Conservation (phyloP, 805 yeast genomes). For the Schwanniomyces vanrijiae region DNA sequence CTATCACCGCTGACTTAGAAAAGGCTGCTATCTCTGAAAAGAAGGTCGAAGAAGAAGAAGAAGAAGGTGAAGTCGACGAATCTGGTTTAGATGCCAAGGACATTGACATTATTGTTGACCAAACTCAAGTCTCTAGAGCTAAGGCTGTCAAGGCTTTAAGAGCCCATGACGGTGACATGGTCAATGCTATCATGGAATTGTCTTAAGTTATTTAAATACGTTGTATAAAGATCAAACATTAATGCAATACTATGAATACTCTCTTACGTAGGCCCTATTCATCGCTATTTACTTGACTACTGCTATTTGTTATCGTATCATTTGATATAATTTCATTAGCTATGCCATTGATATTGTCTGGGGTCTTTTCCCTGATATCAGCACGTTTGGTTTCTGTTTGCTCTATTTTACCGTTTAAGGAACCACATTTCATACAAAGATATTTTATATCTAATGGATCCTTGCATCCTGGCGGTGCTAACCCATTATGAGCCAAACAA, state of each 20-base stretch:
- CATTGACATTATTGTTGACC: slow-evolving; percentile 84
- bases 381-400: background rate
- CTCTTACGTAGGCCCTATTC: background rate
- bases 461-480: slow-evolving; percentile 68
- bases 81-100: slow-evolving; percentile 81
- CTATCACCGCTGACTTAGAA: slow-evolving; percentile 81
- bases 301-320: background rate
- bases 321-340: background rate
- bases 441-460: slow-evolving; percentile 53
- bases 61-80: slow-evolving; percentile 77
- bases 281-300: background rate
- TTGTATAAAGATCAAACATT: background rate
- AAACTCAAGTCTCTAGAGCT: slow-evolving; percentile 83
- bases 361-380: background rate
- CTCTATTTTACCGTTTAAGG: slow-evolving; percentile 28
- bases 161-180: slow-evolving; percentile 89
- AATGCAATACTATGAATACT: background rate
- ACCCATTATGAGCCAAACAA: slow-evolving; percentile 75
- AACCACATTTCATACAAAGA: slow-evolving; percentile 67
- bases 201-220: slow-evolving; percentile 22
- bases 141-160: slow-evolving; percentile 91
- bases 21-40: slow-evolving; percentile 55
- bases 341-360: background rate
- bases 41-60: slow-evolving; percentile 51
- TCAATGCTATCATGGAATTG: slow-evolving; percentile 91